Base-by-base conservation (phyloP, 1,284 basidiomycete genomes). In the Athelia psychrophila region DNA sequence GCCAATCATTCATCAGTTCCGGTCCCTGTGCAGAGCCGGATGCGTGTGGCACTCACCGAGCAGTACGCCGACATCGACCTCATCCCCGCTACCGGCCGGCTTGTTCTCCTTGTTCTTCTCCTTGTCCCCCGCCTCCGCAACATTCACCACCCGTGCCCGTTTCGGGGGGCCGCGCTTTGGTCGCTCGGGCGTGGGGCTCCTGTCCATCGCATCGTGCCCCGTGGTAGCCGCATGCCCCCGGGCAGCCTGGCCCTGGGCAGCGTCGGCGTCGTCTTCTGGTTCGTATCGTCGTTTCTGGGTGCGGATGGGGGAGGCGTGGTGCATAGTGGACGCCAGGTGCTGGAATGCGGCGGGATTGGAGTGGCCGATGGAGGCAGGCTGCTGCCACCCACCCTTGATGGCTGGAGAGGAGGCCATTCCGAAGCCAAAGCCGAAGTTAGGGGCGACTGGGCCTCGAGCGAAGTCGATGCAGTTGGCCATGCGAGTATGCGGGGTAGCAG, bases 381-480 rank as follows among this genome's bases (percentile, higher is more conserved):
- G 42, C 48, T 74, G 66, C 65, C 72, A 73, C 50, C 69, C 64
- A 30, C 67, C 60, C 48, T 64, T 44, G 23, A 46, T 20, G 19
- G 65, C 51, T 42, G 66, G 67, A 44, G 68, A 60, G 47, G 78
- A 63, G 42, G 76, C 66, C 54, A 67, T 63, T 38, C 79, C 70
- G 20, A 87, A 68, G 33, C 80, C 84, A 63, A 91, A 89, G 15
- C 84, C 86, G 62, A 89, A 87, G 3, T 81, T 84, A 78, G 35
- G 83, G 52, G 76, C 76, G 18, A 82, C 78, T n/a, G 82, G 75
- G 46, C 77, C 74, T 48, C 80, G 75, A 51, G 80, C 78, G 61
- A 90, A 86, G 53, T 81, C 82, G 45, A 86, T 75, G 58, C 88
- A 81, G 68, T 88, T 86, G 53, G 87, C 83, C 87, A 88, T 89